A percentile compares a stretch with the other conserved stretches of the same genome.
Conservation (phyloP, 345 rosid species). For the Hibiscus syriacus region DNA sequence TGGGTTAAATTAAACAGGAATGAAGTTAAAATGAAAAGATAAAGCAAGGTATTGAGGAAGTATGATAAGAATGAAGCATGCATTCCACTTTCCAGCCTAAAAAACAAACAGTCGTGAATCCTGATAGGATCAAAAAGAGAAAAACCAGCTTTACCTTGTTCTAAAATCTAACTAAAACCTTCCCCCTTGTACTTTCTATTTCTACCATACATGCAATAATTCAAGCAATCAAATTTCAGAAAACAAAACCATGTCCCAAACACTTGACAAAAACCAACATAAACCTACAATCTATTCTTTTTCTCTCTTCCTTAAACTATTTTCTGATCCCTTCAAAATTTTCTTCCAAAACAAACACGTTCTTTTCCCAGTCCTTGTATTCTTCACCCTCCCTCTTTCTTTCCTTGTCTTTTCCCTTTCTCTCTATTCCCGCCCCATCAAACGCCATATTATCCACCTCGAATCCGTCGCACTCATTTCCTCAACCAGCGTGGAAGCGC, state of each 20-base stretch:
- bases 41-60: too few species aligned
- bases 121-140: too few species aligned
- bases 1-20: too few species aligned
- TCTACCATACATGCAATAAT: too few species aligned
- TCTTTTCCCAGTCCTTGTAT: constrained; percentile 32
- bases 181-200: too few species aligned
- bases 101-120: too few species aligned
- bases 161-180: too few species aligned
- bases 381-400: constrained; percentile 52
- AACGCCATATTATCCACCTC: constrained; percentile 43
- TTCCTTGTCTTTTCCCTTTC: constrained; percentile 48
- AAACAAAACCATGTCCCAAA: neutral
- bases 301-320: constrained; percentile 8
- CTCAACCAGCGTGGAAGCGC: constrained; percentile 52
- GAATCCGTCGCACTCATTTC: constrained; percentile 43
- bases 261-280: neutral
- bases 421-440: constrained; percentile 39
- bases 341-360: constrained; percentile 40
- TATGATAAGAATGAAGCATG: too few species aligned
- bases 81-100: too few species aligned
- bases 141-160: too few species aligned
- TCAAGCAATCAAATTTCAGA: too few species aligned
- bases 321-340: constrained; percentile 35
- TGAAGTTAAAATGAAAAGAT: too few species aligned
- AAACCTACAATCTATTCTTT: neutral